Conservation (phyloP, 176 grass and related monocot species). For the Bothriochloa decipiens region DNA sequence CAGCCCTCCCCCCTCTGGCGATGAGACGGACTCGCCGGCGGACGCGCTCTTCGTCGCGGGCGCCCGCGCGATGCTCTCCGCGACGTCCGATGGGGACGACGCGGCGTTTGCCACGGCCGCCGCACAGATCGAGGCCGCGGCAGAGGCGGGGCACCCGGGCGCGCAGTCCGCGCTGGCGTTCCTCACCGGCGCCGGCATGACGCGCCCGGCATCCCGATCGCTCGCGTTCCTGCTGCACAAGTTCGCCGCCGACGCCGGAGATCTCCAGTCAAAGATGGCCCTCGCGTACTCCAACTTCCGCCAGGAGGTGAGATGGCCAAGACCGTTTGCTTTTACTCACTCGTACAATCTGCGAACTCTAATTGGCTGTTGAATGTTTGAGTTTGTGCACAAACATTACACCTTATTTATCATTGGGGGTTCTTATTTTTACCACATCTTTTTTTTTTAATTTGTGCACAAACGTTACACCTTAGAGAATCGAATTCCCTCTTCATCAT, state of each 20-base stretch:
- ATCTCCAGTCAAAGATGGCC: conserved; percentile 95
- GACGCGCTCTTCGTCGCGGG: conserved; percentile 64
- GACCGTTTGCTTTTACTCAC: background rate
- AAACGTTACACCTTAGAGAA: background rate
- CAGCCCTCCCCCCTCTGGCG: conserved; percentile 35
- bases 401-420: too few relatives aligned
- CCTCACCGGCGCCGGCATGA: conserved; percentile 66
- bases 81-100: conserved; percentile 70
- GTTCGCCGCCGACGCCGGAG: conserved; percentile 82
- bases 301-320: conserved; percentile 62
- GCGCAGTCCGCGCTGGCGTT: conserved; percentile 88
- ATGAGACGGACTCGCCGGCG: conserved; percentile 46
- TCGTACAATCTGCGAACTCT: background rate
- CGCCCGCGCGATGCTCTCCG: conserved; percentile 68
- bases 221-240: conserved; percentile 86
- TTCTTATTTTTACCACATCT: too few relatives aligned
- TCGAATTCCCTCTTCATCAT: background rate
- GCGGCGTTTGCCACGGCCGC: conserved; percentile 62
- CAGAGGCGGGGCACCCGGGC: conserved; percentile 56
- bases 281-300: conserved; percentile 88
- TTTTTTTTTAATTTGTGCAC: too few relatives aligned
- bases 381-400: background rate
- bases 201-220: conserved; percentile 62
- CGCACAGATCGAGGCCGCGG: conserved; percentile 73
- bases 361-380: background rate